Evolutionary conservation across 305 asterid species (phyloP), one percentile per base, ranked within the genome.

Genomic region (Fraxinus albicans): DNA sequence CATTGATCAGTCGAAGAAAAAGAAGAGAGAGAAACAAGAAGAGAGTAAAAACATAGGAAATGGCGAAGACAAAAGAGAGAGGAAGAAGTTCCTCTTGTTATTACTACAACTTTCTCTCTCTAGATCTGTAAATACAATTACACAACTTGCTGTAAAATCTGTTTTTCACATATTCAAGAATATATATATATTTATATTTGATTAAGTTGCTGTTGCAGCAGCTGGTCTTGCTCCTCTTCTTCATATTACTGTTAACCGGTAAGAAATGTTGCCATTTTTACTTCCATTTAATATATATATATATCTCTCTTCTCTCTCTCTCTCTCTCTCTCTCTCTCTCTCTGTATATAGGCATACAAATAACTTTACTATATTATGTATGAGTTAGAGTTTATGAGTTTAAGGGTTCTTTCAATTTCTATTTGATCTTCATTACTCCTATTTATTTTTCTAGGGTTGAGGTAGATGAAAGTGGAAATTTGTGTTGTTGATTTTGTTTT

Each of bases 61-160:
- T 90, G 95, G 94, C 90, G 91, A 90, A 89, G 91, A 87, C 82
- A 80, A 88, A 72, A 86, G 81, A 89, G 81, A 84, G 90, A 83
- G 85, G 92, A 85, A 86, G 87, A 82, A 86, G 90, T 88, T 85
- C 80, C 83, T 76, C 82, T 33, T 85, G 84, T 84, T 69, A 55
- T 87, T 84, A 83, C 81, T 77, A 76, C 86, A 85, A 79, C 83
- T 29, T 86, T 88, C 90, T 86, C 92, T 89, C 89, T 88, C 91
- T 91, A 91, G 94, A 91, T 90, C 96, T 89, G 88, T 88, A 83
- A 76, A 86, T 81, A 74, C 86, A 67, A 88, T 84, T 77, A 29
- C 82, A 79, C 42, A 77, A 29, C 40, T n/a, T 25, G 36, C 78
- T 78, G 38, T 63, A 77, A 60, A 42, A 73, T 77, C 15, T 75